phyloP scores from a whole-genome alignment of 2,329 filamentous ascomycete species.

The Curvularia sp. region DNA sequence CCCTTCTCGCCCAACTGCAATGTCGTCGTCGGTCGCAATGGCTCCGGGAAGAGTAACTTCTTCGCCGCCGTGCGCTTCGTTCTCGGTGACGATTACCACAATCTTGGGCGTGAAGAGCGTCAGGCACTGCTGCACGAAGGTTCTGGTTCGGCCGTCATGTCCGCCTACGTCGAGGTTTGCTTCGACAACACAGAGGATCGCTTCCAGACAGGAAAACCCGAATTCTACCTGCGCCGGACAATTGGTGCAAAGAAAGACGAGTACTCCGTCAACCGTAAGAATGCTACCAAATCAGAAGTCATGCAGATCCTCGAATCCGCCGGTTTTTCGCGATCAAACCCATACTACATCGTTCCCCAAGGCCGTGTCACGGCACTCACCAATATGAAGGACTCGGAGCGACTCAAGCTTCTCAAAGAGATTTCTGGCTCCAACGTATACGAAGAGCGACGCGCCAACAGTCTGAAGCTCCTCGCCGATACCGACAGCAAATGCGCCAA shows the following conservation, averaged over 20 bases:
- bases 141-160: conserved; percentile 96
- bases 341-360: conserved; percentile 98
- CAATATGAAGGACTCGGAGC: conserved; percentile 97
- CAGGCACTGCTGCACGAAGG: conserved; percentile 97
- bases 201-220: conserved; percentile 90
- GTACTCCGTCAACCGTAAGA: conserved; percentile 96
- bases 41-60: conserved; percentile 99
- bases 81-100: conserved; percentile 94
- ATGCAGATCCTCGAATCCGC: conserved; percentile 95
- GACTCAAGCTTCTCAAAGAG: conserved; percentile 89
- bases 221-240: conserved; percentile 88
- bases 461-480: conserved; percentile 94
- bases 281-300: conserved; percentile 91
- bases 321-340: conserved; percentile 95
- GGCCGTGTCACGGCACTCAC: conserved; percentile 94
- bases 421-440: conserved; percentile 99
- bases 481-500: conserved; percentile 94
- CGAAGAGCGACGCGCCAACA: conserved; percentile 88
- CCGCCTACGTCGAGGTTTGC: conserved; percentile 98
- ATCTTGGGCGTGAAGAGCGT: conserved; percentile 94
- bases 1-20: conserved; percentile 97
- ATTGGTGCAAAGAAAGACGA: conserved; percentile 99
- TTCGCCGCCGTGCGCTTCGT: conserved; percentile 99
- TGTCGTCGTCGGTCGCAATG: conserved; percentile 98
- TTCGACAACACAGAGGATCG: conserved; percentile 98